Base-by-base conservation (phyloP, 2,329 filamentous ascomycete genomes). In the Beauveria medogensis region DNA sequence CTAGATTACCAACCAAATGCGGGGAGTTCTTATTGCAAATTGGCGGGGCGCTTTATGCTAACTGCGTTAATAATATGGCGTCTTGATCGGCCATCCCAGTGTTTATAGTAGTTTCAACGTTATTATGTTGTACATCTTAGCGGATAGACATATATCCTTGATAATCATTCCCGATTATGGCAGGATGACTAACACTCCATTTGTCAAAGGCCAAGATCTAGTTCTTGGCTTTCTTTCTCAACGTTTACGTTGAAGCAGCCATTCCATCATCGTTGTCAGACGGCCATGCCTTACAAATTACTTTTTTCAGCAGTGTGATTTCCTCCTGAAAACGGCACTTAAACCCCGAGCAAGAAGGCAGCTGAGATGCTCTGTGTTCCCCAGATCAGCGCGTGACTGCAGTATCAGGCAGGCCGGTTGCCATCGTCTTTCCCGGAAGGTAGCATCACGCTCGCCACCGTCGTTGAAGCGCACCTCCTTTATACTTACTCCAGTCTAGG, bases 1-100 rank as follows among this genome's bases (percentile, higher is more conserved):
- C 1, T 7, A 59, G 56, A 52, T 59, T 51, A 59, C 56, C 56
- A 59, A 52, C 56, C 56, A 52, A 50, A 34, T 59, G 56, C 56
- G 56, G 56, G 56, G 46, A 26, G 20, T 7, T 16, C 7, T 18
- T 8, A 26, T 44, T 12, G 47, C 44, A 24, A 41, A 50, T 57
- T 24, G 41, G 41, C 41, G 26, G 34, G 53, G 41, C 9, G 34
- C 16, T 54, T 30, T 22, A 24, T 22, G 12, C 22, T 20, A 9
- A 14, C 7, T 51, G 50, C 8, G 14, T 37, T 12, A n/a, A 2
- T 7, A 8, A 2, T 7, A 8, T 10, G 5, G 22, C 22, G 41
- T 22, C 20, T 10, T 40, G 18, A 48, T 57, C 55, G 44, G 55
- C 30, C 55, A 48, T 57, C 55, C 55, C 44, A 37, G 30, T 48